Evolutionary conservation across 495 filamentous ascomycete species (phyloP), one percentile per base, ranked within the genome.

Genomic region (Cryomyces antarcticus): DNA sequence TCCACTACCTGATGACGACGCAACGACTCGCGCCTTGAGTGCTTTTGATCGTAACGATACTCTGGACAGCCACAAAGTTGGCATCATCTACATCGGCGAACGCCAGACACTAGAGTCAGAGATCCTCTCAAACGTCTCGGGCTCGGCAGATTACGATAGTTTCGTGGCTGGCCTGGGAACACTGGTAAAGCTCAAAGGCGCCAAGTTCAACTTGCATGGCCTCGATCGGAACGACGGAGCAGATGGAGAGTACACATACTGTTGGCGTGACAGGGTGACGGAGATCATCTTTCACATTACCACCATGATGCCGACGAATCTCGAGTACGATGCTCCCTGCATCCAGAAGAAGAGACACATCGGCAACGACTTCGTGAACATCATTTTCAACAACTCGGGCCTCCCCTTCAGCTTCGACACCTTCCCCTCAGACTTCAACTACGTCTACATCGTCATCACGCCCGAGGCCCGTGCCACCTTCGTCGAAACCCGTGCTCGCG

Each of bases 341-440:
- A 72, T 75, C 49, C 70, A 71, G 53, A 99, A 99, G 65, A 99
- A 99, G 57, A 69, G 76, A 4, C 93, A 99, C 52, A 85, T 93
- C 36, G 92, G 92, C 35, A 99, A 99, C 53, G 93, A 99, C 62
- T 92, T 79, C 52, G 92, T 99, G 49, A 96, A 92, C 52, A 93
- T 99, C 51, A 76, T 99, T 40, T 99, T 86, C 64, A 99, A 99
- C 56, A 81, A 89, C 46, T 94, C 87, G 11, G 88, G 93, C 27
- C 54, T 72, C 28, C 77, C 82, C 0, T 96, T 93, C 66, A 68
- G 72, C 43, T 92, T 94, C 52, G 75, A 93, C 57, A 94, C 84
- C 4, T 87, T 99, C 46, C 83, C 83, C 0, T 87, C 82, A 0
- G 78, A 83, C 48, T 93, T 96, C 66, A 94, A 94, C 57, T 89